phyloP scores from a whole-genome alignment of 805 yeast species.

The Barnettozyma populi region DNA sequence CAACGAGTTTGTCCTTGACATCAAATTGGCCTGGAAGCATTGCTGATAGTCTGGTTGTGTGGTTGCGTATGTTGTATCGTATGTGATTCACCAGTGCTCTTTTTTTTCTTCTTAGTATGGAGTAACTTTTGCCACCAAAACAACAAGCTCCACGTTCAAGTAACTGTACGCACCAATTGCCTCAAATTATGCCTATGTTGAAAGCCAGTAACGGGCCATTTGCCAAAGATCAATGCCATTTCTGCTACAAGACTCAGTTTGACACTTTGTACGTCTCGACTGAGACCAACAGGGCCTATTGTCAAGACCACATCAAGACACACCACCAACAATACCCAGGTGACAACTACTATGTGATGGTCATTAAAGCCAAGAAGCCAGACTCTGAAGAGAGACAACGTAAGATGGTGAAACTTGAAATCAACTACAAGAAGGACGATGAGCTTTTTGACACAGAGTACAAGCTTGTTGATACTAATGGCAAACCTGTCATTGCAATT shows the following conservation, averaged over 20 bases:
- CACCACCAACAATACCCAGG: slow-evolving; percentile 55
- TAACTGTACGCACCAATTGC: background rate
- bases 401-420: slow-evolving; percentile 59
- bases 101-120: background rate
- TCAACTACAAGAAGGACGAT: slow-evolving; percentile 56
- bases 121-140: background rate
- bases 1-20: slow-evolving; percentile 41
- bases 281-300: slow-evolving; percentile 64
- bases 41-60: background rate
- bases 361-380: slow-evolving; percentile 43
- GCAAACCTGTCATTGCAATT: slow-evolving; percentile 17
- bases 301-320: slow-evolving; percentile 51
- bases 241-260: slow-evolving; percentile 67
- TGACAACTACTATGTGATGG: slow-evolving; percentile 46
- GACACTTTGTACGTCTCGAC: slow-evolving; percentile 77
- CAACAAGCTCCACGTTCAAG: background rate
- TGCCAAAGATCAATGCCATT: slow-evolving; percentile 87
- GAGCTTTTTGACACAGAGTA: slow-evolving; percentile 46
- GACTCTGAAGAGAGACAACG: slow-evolving; percentile 26
- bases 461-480: slow-evolving; percentile 31
- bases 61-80: no score
- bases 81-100: no score
- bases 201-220: slow-evolving; percentile 28
- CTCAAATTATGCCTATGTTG: background rate
- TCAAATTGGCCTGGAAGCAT: slow-evolving; percentile 17